Base-by-base conservation (phyloP, 148 eudicot species). In the Rhododendron mucronatum region DNA sequence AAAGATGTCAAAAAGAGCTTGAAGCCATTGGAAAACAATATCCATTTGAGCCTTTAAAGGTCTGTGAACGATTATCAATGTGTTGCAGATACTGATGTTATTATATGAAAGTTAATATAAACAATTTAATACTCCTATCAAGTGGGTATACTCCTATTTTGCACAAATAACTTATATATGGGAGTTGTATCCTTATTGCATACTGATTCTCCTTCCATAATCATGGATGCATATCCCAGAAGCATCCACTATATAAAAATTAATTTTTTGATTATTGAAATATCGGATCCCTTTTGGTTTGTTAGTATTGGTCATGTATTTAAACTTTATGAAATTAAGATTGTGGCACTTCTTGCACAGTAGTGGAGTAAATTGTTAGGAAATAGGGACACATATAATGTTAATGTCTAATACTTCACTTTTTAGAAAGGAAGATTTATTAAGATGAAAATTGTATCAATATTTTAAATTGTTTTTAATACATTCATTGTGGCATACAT, bases 1-100 rank as follows among this genome's bases (percentile, higher is more conserved):
- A 90, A 87, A 92, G 84, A 13, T 92, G 93, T 88, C 86, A 89
- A 83, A 92, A 90, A 81, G 93, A 93, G 89, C 94, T 96, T 78
- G 98, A 95, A 86, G 94, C 96, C 80, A 85, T 96, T 89, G 85
- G 92, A 39, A 94, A 84, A 87, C 99, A 96, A 84, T 96, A 93
- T 82, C 94, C 95, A 5, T 95, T 96, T 88, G 81, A 86, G 84
- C 96, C 94, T 85, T 78, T 96, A 89, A 93, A 94, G 95, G 98
- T 95, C 63, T 79, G 28, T 61, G 26, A 23, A 63, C 26, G 28
- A 21, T 63, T 9, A 76, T 83, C 33, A 30, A 33, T 69, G 11
- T 37, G 71, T 37, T 63, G 28, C 3, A 21, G 28, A 8, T 65
- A 2, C 50, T 30, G 30, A 30, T 84, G 18, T n/a, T 20, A 28